Percentiles rank a stretch among this genome's conserved stretches.
Conservation (phyloP, 352 stramenopile genomes). For the Pythium grandisporangium region DNA sequence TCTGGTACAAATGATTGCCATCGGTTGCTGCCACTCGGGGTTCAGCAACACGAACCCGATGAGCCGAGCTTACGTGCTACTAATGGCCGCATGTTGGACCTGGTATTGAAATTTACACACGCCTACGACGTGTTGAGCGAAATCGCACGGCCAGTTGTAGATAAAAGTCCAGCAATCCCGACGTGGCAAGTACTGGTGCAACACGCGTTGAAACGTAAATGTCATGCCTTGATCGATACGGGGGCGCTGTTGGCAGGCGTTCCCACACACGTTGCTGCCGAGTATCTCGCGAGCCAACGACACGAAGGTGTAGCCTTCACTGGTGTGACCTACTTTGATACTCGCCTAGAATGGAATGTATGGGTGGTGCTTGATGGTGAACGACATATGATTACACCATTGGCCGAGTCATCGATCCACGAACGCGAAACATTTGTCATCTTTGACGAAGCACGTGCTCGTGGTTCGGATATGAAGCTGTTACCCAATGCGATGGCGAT, state of each 20-base stretch:
- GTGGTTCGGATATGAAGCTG: conserved; percentile 87
- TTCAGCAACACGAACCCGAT: conserved; percentile 48
- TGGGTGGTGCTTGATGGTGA: conserved; percentile 75
- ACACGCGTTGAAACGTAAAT: conserved; percentile 21
- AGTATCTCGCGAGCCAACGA: no score
- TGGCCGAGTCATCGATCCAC: conserved; percentile 56
- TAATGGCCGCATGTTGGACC: conserved; percentile 85
- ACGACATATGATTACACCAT: conserved; percentile 22
- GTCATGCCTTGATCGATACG: conserved; percentile 78
- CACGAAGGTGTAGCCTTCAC: no score
- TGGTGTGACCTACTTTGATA: conserved; percentile 85
- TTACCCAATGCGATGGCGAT: conserved; percentile 50
- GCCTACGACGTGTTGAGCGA: conserved; percentile 22
- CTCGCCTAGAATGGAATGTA: conserved; percentile 24
- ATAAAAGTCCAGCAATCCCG: not conserved
- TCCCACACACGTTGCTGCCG: conserved; percentile 35
- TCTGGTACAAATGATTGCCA: conserved; percentile 89
- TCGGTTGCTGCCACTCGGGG: conserved; percentile 53
- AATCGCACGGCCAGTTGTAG: not conserved
- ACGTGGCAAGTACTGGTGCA: conserved; percentile 38
- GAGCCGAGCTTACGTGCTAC: conserved; percentile 46
- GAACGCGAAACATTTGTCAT: conserved; percentile 85
- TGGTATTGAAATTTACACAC: conserved; percentile 29
- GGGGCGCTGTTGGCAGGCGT: conserved; percentile 72
- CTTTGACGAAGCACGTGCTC: conserved; percentile 86